Evolutionary conservation across 495 filamentous ascomycete species (phyloP).

Genomic region (Neurospora terricola): DNA sequence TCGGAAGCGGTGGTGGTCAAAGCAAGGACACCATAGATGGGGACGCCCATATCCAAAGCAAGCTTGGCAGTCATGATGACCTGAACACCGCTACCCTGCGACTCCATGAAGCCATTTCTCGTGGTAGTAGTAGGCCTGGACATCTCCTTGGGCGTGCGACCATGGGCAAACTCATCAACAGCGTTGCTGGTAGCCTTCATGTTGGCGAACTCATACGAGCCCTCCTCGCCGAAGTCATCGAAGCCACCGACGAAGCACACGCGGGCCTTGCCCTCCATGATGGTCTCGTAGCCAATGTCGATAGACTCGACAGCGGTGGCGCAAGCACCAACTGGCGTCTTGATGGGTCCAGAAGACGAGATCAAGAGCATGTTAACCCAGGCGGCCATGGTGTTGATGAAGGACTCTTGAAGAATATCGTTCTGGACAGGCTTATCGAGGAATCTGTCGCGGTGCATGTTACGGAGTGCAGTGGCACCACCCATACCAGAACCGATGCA

Average conservation of each 20-base stretch:
- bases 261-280: constrained; percentile 92
- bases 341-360: constrained; percentile 95
- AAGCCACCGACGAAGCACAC: constrained; percentile 97
- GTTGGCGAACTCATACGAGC: constrained; percentile 98
- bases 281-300: constrained; percentile 95
- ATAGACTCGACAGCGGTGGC: constrained; percentile 95
- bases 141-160: constrained; percentile 94
- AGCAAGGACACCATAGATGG: constrained; percentile 90
- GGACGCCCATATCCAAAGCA: constrained; percentile 96
- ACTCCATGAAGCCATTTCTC: constrained; percentile 98
- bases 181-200: constrained; percentile 99
- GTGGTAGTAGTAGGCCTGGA: constrained; percentile 95
- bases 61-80: constrained; percentile 96
- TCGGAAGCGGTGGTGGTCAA: constrained; percentile 96
- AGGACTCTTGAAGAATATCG: constrained; percentile 97
- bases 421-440: constrained; percentile 97
- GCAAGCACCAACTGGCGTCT: constrained; percentile 95
- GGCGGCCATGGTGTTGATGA: constrained; percentile 99
- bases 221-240: constrained; percentile 98
- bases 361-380: constrained; percentile 99
- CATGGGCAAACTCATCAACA: constrained; percentile 89
- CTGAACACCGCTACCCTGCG: constrained; percentile 95
- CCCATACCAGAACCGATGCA: constrained; percentile 97
- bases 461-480: constrained; percentile 80
- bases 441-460: constrained; percentile 98